Percentiles rank a stretch among this genome's conserved stretches.
Evolutionary conservation across 768 basidiomycete genomes (phyloP).

Genomic region (Rhodotorula babjevae): DNA sequence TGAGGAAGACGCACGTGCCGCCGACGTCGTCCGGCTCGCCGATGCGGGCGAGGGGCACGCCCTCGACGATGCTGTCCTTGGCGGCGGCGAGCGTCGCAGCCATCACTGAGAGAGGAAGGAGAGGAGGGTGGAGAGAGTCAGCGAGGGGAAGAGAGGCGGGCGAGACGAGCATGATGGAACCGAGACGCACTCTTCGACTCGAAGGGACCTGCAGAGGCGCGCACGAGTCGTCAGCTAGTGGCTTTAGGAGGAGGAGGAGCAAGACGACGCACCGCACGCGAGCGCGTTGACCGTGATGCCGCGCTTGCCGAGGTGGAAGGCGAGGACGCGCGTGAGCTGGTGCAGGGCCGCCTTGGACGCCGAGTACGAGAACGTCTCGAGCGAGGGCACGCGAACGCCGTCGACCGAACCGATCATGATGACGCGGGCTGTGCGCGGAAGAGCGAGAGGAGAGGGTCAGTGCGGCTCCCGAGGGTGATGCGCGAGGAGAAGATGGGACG

Average conservation of each 20-base stretch:
- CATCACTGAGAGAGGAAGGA: conserved; percentile 52
- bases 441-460: not conserved
- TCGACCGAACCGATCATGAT: conserved; percentile 54
- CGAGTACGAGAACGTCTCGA: conserved; percentile 64
- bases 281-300: conserved; percentile 62
- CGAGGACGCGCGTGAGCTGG: conserved; percentile 60
- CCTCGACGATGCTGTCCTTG: conserved; percentile 52
- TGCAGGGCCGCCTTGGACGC: conserved; percentile 62
- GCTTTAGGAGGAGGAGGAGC: no score
- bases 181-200: conserved; percentile 45
- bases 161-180: not conserved
- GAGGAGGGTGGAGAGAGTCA: no score
- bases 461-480: not conserved
- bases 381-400: conserved; percentile 51
- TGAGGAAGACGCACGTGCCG: conserved; percentile 60
- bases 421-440: conserved; percentile 54
- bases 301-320: conserved; percentile 56
- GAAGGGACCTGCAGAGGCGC: conserved; percentile 41
- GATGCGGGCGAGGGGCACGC: conserved; percentile 56
- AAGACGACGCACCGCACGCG: conserved; percentile 51
- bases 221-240: not conserved
- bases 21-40: conserved; percentile 64
- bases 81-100: conserved; percentile 53
- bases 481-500: not conserved
- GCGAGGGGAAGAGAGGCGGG: no score